Conservation (phyloP, 2,329 filamentous ascomycete genomes). For the Aureobasidium subglaciale region DNA sequence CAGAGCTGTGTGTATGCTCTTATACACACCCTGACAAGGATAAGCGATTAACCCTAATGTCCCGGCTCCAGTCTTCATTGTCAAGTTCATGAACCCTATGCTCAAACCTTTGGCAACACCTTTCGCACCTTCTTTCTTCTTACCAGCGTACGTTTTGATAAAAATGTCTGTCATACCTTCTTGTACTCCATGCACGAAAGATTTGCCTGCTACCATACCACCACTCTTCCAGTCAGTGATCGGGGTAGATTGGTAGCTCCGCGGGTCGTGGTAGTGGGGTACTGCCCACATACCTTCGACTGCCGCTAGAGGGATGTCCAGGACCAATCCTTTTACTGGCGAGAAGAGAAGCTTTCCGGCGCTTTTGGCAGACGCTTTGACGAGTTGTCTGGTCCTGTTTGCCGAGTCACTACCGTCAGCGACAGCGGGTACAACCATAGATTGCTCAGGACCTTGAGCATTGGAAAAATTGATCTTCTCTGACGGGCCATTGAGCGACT, state of each 20-base stretch:
- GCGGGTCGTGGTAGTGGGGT: not conserved
- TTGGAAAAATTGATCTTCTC: too few species aligned
- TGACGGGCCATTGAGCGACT: too few species aligned
- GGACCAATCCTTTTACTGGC: not conserved
- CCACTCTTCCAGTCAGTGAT: not conserved
- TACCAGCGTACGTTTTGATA: slow-evolving; percentile 63
- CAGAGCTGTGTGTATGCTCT: not conserved
- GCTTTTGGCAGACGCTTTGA: not conserved
- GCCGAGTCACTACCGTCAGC: not conserved
- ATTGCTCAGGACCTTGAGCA: too few species aligned
- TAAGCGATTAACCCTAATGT: slow-evolving; percentile 28
- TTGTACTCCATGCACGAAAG: slow-evolving; percentile 62
- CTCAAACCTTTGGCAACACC: slow-evolving; percentile 71
- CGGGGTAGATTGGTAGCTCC: not conserved
- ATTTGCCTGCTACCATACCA: slow-evolving; percentile 29
- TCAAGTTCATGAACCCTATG: slow-evolving; percentile 68
- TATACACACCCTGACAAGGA: not conserved
- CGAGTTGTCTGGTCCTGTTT: not conserved
- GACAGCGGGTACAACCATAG: too few species aligned
- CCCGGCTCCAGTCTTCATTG: slow-evolving; percentile 67
- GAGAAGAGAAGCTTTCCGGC: not conserved
- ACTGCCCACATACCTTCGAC: not conserved
- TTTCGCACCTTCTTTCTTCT: slow-evolving; percentile 51
- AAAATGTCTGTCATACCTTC: slow-evolving; percentile 70
- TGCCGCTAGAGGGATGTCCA: not conserved